Conservation (phyloP, 2,329 filamentous ascomycete species). For the Talaromyces sp. region DNA sequence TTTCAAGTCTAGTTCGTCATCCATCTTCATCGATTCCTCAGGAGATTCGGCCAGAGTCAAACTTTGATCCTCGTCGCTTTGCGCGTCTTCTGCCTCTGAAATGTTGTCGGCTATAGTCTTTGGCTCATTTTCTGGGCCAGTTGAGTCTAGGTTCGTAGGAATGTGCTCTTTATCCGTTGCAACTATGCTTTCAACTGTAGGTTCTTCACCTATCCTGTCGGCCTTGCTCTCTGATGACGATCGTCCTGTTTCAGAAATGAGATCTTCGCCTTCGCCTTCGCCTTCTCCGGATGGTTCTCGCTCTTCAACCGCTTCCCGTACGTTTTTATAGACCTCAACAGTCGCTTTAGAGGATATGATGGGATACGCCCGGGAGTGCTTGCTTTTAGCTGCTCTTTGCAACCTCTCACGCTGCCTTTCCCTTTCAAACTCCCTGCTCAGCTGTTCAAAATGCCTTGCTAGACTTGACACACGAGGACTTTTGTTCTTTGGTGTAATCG, state of each 20-base stretch:
- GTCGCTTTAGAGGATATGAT: slow-evolving; percentile 91
- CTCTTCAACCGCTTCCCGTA: slow-evolving; percentile 88
- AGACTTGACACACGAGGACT: slow-evolving; percentile 83
- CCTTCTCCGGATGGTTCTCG: slow-evolving; percentile 62
- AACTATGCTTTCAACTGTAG: slow-evolving; percentile 23
- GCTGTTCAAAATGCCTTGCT: slow-evolving; percentile 91
- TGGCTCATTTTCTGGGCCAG: slow-evolving; percentile 42
- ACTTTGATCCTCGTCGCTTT: slow-evolving; percentile 74
- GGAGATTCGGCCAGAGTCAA: slow-evolving; percentile 57
- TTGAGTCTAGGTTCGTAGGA: slow-evolving; percentile 31
- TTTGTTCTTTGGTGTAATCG: slow-evolving; percentile 67
- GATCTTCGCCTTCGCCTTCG: slow-evolving; percentile 49
- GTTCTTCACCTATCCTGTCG: slow-evolving; percentile 28
- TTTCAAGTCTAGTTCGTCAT: slow-evolving; percentile 57
- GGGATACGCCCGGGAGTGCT: slow-evolving; percentile 76
- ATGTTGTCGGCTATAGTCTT: slow-evolving; percentile 51
- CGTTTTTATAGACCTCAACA: slow-evolving; percentile 92
- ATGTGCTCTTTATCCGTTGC: slow-evolving; percentile 34
- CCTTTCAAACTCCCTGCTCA: slow-evolving; percentile 94
- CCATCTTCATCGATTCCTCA: slow-evolving; percentile 52
- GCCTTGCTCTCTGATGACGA: slow-evolving; percentile 32
- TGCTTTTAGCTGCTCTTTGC: slow-evolving; percentile 72
- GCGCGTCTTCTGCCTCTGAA: slow-evolving; percentile 63
- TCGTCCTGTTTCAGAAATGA: slow-evolving; percentile 28
- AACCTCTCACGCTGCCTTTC: slow-evolving; percentile 83